Base-by-base conservation (phyloP, 495 filamentous ascomycete species). In the Cercophora newfieldiana region DNA sequence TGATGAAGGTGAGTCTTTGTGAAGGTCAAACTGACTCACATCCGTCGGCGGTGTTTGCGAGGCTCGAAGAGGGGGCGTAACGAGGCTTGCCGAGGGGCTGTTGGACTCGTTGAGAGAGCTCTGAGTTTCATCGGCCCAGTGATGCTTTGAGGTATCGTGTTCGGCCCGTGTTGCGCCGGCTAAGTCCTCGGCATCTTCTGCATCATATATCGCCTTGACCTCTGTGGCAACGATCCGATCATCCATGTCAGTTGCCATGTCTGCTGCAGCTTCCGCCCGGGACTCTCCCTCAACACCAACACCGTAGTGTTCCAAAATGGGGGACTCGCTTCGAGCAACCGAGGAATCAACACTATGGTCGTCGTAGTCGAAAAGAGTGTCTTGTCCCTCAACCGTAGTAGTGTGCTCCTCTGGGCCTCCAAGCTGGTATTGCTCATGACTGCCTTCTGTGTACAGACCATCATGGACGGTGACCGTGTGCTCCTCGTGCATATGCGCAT, bases 351-450 rank as follows among this genome's bases (percentile, higher is more conserved):
- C 67, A 24, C 68, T 68, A 14, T 62, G 50, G 19, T 67, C 66
- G 12, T 72, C 50, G 12, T 53, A 53, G 50, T 53, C 50, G 25
- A 53, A 53, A 14, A 53, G 57, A 10, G 65, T 60, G 24, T 70
- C 69, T 5, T 70, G 53, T 3, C 71, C 74, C 12, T 72, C 59
- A n/a, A 73, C 72, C 0, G 72, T 73, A 18, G 70, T 68, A 0
- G 63, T 61, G 19, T 71, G 62, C 24, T 68, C 68, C 26, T 71
- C 57, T 47, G 57, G 50, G 37, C 18, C 37, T 44, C 12, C 37
- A 16, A 66, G 16, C 26, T 66, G 61, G 18, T 59, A 60, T 10
- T 54, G 44, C 3, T 29, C 30, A 3, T 62, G 7, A 12, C 19
- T 50, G 3, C 50, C 54, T 4, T 19, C 57, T 1, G 10, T 14